These are phyloP conservation scores for Tylopilus cervinicoccineus DNA, from an alignment of 768 basidiomycete genomes.

Conservation along the genomic window DNA sequence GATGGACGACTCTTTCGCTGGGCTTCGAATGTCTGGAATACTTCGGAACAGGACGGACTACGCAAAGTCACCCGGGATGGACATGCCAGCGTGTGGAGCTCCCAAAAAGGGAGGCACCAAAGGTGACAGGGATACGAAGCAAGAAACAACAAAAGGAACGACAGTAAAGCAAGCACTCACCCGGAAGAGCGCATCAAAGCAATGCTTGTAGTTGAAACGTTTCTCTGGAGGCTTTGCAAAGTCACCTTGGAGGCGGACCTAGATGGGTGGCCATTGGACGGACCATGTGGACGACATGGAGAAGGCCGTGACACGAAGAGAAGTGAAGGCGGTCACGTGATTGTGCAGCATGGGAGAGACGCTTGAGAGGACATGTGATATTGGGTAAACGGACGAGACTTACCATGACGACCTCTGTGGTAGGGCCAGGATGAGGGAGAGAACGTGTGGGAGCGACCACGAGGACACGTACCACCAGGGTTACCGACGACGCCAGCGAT, in stretches of 20 bases:
- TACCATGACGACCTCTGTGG: constrained; percentile 69
- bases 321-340: constrained; percentile 18
- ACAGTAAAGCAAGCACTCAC: constrained; percentile 46
- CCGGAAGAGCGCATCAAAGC: constrained; percentile 81
- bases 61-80: not conserved
- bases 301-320: not conserved
- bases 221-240: constrained; percentile 86
- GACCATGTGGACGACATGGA: not conserved
- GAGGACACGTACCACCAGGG: constrained; percentile 61
- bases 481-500: constrained; percentile 89
- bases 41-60: constrained; percentile 7
- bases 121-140: not conserved
- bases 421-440: not conserved
- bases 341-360: not conserved
- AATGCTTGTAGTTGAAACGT: constrained; percentile 87
- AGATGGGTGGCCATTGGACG: not conserved
- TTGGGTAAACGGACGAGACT: constrained; percentile 6
- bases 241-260: constrained; percentile 85
- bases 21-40: not conserved
- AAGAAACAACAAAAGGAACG: not conserved
- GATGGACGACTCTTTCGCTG: not conserved
- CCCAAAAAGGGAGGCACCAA: not conserved
- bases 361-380: constrained; percentile 17
- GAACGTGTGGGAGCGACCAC: not conserved
- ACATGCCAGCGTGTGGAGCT: not conserved